These are phyloP conservation scores for Ceratocystis destructans DNA, from an alignment of 2,329 filamentous ascomycete genomes.

Conservation along the genomic window DNA sequence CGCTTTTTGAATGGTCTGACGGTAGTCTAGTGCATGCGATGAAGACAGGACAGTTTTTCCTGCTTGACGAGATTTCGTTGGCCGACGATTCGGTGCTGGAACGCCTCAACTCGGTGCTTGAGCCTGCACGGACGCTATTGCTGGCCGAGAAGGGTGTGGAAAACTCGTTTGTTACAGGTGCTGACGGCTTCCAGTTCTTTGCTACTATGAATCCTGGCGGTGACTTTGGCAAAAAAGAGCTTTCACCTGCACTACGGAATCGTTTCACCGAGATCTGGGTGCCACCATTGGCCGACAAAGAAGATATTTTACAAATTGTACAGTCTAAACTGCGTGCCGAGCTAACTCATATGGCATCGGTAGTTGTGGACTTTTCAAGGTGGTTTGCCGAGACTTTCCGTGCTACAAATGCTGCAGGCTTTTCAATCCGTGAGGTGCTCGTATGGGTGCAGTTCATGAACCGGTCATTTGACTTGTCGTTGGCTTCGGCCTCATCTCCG, in stretches of 20 bases:
- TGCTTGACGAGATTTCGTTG: conserved; percentile 94
- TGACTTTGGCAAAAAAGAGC: conserved; percentile 94
- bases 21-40: conserved; percentile 89
- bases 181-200: conserved; percentile 80
- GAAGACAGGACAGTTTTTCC: conserved; percentile 76
- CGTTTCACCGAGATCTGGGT: conserved; percentile 99
- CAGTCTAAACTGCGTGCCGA: conserved; percentile 52
- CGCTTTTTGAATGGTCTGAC: conserved; percentile 92
- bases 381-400: conserved; percentile 85
- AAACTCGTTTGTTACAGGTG: conserved; percentile 64
- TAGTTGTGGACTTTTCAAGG: conserved; percentile 73
- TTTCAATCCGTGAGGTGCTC: conserved; percentile 85
- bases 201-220: conserved; percentile 99
- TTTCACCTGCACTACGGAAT: conserved; percentile 88
- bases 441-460: conserved; percentile 93
- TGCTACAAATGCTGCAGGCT: conserved; percentile 25
- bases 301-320: conserved; percentile 82
- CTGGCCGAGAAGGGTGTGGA: conserved; percentile 86
- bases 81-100: conserved; percentile 96
- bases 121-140: conserved; percentile 71
- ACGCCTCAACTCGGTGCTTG: conserved; percentile 87
- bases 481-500: conserved; percentile 24
- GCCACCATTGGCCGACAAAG: conserved; percentile 66
- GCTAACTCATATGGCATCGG: conserved; percentile 44
- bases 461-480: conserved; percentile 28